Conservation (phyloP, 768 basidiomycete species). For the Lactarius evosmus region DNA sequence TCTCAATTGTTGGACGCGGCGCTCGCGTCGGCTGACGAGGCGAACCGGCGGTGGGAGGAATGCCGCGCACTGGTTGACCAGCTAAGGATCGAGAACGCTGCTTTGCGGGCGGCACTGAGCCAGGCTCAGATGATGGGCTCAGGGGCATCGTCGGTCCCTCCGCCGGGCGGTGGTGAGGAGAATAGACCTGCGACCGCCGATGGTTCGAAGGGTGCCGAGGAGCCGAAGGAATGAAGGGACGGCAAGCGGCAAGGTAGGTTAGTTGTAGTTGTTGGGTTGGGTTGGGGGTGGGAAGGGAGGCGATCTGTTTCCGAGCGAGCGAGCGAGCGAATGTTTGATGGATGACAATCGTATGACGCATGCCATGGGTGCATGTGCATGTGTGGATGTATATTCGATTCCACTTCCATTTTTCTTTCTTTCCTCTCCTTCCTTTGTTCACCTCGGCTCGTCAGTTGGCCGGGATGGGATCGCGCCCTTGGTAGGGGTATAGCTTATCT, state of each 20-base stretch:
- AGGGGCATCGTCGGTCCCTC: conserved; percentile 1
- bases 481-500: conserved; percentile 10
- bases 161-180: conserved; percentile 11
- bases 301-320: conserved; percentile 24
- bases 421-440: conserved; percentile 8
- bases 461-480: not conserved
- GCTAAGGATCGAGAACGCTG: conserved; percentile 78
- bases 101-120: conserved; percentile 66
- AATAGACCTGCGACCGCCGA: conserved; percentile 9
- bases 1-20: conserved; percentile 84
- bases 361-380: not conserved
- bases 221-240: conserved; percentile 24
- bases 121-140: conserved; percentile 36
- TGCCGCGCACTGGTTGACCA: conserved; percentile 88
- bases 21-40: conserved; percentile 81
- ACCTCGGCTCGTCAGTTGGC: conserved; percentile 7
- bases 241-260: no score
- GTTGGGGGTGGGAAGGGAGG: conserved; percentile 6
- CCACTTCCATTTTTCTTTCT: conserved; percentile 1
- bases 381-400: conserved; percentile 8
- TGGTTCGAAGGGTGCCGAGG: conserved; percentile 14
- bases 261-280: not conserved
- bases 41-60: conserved; percentile 87
- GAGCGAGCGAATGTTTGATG: conserved; percentile 17
- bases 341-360: conserved; percentile 10